Conservation (phyloP, 768 basidiomycete genomes). For the Pleurotus pulmonarius region DNA sequence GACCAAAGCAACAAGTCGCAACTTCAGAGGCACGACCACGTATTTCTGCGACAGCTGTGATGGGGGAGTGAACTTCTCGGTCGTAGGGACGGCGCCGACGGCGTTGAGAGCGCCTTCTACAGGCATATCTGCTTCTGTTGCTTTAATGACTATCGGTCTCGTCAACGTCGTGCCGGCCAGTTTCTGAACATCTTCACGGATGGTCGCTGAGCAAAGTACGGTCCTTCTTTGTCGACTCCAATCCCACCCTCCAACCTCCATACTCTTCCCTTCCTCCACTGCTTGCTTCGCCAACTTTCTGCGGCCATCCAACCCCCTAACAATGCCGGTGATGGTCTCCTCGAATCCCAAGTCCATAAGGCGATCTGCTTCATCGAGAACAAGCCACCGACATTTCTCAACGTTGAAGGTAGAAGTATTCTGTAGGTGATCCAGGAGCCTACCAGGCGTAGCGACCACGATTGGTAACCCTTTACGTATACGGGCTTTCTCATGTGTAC, state of each 20-base stretch:
- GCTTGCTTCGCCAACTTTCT: constrained; percentile 69
- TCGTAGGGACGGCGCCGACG: constrained; percentile 12
- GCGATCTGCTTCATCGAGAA: constrained; percentile 95
- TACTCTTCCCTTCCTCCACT: constrained; percentile 58
- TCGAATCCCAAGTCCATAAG: constrained; percentile 99
- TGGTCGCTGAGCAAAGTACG: constrained; percentile 94
- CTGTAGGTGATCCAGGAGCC: constrained; percentile 93
- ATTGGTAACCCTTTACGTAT: constrained; percentile 94
- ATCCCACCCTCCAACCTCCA: constrained; percentile 83
- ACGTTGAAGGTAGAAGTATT: constrained; percentile 92
- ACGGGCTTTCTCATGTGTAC: constrained; percentile 93
- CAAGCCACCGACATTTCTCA: constrained; percentile 92
- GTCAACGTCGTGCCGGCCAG: constrained; percentile 79
- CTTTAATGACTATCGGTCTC: constrained; percentile 82
- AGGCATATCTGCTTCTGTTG: constrained; percentile 46
- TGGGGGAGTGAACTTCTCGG: constrained; percentile 84
- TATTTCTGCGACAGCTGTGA: constrained; percentile 92
- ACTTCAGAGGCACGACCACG: constrained; percentile 84
- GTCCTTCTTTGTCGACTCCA: constrained; percentile 78
- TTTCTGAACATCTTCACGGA: constrained; percentile 91
- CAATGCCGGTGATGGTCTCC: constrained; percentile 88
- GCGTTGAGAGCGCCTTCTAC: constrained; percentile 15
- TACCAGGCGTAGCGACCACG: constrained; percentile 92
- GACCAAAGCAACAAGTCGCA: constrained; percentile 88
- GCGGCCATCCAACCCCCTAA: constrained; percentile 83